phyloP scores from a whole-genome alignment of 2,329 filamentous ascomycete species.

The Raffaelea albimanens region DNA sequence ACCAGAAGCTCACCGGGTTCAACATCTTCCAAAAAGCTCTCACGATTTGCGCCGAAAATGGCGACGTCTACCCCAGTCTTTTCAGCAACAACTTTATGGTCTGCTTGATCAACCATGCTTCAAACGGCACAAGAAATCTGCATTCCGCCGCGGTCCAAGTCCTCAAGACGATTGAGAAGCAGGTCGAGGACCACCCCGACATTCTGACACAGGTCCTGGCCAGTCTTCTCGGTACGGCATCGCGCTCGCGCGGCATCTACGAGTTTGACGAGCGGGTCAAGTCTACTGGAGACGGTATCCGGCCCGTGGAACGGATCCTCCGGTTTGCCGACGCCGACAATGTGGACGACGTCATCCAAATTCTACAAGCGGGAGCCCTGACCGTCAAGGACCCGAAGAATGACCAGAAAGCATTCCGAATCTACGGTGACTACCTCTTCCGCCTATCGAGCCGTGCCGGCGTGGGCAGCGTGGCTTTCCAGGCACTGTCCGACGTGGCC shows the following conservation, averaged over 20 bases:
- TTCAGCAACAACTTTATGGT: constrained; percentile 79
- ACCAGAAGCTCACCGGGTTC: constrained; percentile 88
- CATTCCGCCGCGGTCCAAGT: constrained; percentile 71
- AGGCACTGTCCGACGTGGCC: constrained; percentile 44
- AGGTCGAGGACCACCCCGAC: constrained; percentile 51
- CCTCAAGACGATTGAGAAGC: constrained; percentile 59
- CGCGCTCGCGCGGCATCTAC: constrained; percentile 51
- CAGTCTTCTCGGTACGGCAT: constrained; percentile 49
- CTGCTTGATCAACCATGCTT: constrained; percentile 74
- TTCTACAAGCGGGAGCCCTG: constrained; percentile 29
- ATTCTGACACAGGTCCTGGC: constrained; percentile 53
- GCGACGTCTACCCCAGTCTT: constrained; percentile 43
- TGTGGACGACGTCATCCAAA: constrained; percentile 40
- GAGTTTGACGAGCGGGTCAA: constrained; percentile 83
- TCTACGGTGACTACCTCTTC: constrained; percentile 45
- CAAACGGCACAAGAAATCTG: constrained; percentile 67
- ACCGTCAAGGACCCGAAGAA: constrained; percentile 23
- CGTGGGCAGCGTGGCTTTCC: constrained; percentile 26
- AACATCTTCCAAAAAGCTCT: constrained; percentile 75
- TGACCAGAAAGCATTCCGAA: constrained; percentile 33
- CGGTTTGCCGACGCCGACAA: constrained; percentile 48
- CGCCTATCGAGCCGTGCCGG: constrained; percentile 35
- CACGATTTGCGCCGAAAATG: constrained; percentile 36
- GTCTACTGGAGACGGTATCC: constrained; percentile 36
- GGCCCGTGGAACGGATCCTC: constrained; percentile 69